These are phyloP conservation scores for Elaeis oleifera DNA, from an alignment of 202 grass and related monocot genomes.

Conservation along the genomic window DNA sequence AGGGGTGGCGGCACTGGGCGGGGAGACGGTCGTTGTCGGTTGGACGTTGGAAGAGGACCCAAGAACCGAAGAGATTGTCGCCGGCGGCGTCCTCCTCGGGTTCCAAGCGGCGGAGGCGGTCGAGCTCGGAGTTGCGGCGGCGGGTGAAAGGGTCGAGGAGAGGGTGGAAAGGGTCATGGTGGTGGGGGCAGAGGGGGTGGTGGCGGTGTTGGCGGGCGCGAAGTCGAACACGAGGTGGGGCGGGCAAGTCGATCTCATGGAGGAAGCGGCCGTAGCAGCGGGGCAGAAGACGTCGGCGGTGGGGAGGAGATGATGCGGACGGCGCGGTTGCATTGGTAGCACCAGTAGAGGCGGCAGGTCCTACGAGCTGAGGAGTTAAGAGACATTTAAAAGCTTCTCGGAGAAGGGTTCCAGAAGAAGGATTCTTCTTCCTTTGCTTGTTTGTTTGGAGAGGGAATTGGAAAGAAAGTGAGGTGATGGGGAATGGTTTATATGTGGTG, in stretches of 20 bases:
- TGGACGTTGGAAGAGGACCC: conserved; percentile 35
- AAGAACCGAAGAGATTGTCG: conserved; percentile 20
- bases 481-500: too few species aligned
- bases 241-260: conserved; percentile 64
- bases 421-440: conserved; percentile 1
- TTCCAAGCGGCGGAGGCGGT: background rate
- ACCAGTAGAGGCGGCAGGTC: conserved; percentile 81
- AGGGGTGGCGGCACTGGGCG: background rate
- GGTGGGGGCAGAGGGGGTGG: conserved; percentile 25
- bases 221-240: conserved; percentile 6
- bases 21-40: conserved; percentile 8
- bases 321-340: conserved; percentile 73
- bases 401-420: conserved; percentile 15
- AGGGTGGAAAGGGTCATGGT: conserved; percentile 30
- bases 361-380: conserved; percentile 17
- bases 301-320: conserved; percentile 80
- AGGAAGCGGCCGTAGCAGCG: conserved; percentile 82
- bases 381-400: conserved; percentile 1
- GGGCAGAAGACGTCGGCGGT: conserved; percentile 73
- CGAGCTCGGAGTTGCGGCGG: conserved; percentile 16
- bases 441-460: conserved; percentile 10
- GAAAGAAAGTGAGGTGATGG: background rate
- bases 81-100: background rate
- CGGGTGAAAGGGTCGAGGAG: conserved; percentile 8
- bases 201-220: conserved; percentile 15